phyloP scores from a whole-genome alignment of 805 yeast genomes.

The Wickerhamomyces chambardii region DNA sequence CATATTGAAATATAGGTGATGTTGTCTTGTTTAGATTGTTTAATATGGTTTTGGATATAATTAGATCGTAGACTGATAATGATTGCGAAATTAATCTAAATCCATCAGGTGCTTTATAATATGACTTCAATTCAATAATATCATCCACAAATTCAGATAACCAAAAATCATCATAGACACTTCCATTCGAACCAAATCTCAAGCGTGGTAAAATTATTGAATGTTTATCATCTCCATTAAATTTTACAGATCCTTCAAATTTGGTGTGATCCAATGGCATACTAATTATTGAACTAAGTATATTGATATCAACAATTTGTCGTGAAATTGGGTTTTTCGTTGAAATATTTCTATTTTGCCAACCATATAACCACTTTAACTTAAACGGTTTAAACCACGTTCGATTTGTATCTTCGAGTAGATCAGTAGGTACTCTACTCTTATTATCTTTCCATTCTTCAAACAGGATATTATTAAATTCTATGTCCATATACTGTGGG shows the following conservation, averaged over 20 bases:
- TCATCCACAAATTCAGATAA: neutral
- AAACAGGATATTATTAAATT: too few relatives aligned
- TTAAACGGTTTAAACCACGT: too few relatives aligned
- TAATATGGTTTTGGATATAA: neutral
- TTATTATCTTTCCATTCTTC: too few relatives aligned
- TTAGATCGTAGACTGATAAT: neutral
- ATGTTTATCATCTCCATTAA: neutral
- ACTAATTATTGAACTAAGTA: too few relatives aligned
- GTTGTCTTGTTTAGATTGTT: too few relatives aligned
- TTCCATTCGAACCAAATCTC: neutral
- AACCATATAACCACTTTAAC: too few relatives aligned
- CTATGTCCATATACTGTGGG: too few relatives aligned
- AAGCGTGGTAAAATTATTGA: neutral
- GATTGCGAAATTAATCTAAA: neutral
- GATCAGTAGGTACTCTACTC: neutral
- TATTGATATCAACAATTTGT: too few relatives aligned
- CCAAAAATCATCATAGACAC: neutral
- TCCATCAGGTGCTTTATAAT: neutral
- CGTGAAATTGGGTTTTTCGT: too few relatives aligned
- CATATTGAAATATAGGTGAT: too few relatives aligned
- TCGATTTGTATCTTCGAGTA: neutral
- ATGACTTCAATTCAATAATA: neutral
- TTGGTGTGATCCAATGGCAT: neutral
- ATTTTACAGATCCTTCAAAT: neutral
- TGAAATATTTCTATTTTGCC: too few relatives aligned